These are phyloP conservation scores for Parachaetomium inaequale DNA, from an alignment of 495 filamentous ascomycete species.

Conservation along the genomic window DNA sequence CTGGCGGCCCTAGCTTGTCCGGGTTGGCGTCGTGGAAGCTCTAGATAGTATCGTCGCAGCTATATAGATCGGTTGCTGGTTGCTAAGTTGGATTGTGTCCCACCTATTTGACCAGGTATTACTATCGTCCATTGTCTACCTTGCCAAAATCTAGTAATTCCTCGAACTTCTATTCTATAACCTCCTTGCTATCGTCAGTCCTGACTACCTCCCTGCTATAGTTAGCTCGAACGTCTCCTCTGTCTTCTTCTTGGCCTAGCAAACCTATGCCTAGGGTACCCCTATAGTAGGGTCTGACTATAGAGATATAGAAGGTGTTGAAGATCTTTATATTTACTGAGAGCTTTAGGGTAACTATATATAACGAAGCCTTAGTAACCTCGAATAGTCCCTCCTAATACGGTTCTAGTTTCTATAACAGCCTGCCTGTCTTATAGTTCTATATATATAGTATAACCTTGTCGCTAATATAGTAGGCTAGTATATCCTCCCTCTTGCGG, in stretches of 20 bases:
- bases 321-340: neutral
- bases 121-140: neutral
- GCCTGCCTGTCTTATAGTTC: neutral
- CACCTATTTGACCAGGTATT: slow-evolving; percentile 7
- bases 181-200: neutral
- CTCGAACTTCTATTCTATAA: neutral
- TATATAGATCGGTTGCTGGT: too few relatives aligned
- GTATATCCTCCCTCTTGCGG: neutral
- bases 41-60: too few relatives aligned
- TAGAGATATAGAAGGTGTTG: neutral
- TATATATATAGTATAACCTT: neutral
- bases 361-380: neutral
- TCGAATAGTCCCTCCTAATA: neutral
- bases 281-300: neutral
- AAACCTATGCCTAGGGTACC: neutral
- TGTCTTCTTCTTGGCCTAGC: neutral
- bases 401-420: neutral
- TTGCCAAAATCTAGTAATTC: neutral
- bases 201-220: neutral
- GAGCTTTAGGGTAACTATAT: neutral
- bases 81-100: neutral
- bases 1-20: too few relatives aligned
- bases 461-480: neutral
- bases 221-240: neutral
- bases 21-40: too few relatives aligned